Evolutionary conservation across 352 stramenopile species (phyloP).

Genomic region (Plasmopara muralis): DNA sequence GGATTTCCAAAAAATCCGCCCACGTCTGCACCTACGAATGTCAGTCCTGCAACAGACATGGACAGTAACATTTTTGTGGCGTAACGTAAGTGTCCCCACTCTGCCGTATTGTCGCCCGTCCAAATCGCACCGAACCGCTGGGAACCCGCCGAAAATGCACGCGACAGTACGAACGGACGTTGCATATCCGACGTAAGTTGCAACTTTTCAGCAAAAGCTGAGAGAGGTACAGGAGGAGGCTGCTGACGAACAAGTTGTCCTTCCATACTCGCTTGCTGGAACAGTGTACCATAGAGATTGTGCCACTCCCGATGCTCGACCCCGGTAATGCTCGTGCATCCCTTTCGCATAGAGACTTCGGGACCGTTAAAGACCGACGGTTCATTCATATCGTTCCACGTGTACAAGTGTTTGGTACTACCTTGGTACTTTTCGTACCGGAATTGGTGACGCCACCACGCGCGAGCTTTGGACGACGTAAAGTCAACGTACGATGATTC

Average conservation of each 20-base stretch:
- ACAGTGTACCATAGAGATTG: conserved; percentile 99
- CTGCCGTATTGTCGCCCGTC: conserved; percentile 96
- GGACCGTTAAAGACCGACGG: conserved; percentile 98
- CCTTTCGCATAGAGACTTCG: conserved; percentile 98
- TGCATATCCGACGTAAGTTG: conserved; percentile 41
- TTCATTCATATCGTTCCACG: conserved; percentile 99
- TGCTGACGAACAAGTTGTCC: conserved; percentile 81
- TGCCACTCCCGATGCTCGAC: conserved; percentile 99
- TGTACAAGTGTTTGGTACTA: conserved; percentile 91
- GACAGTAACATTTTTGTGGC: conserved; percentile 96
- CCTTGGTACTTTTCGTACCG: conserved; percentile 91
- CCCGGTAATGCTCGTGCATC: conserved; percentile 85
- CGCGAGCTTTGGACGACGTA: conserved; percentile 87
- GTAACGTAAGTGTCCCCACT: conserved; percentile 95
- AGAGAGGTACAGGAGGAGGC: conserved; percentile 29
- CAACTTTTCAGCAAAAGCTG: conserved; percentile 37
- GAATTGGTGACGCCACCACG: conserved; percentile 97
- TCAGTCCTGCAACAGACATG: conserved; percentile 92
- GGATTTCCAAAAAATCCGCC: conserved; percentile 98
- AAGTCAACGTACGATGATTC: conserved; percentile 98
- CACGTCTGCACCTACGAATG: conserved; percentile 97
- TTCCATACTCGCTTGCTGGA: conserved; percentile 94
- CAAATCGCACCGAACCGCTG: conserved; percentile 97
- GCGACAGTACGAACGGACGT: conserved; percentile 96
- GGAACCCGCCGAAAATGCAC: conserved; percentile 97